Evolutionary conservation across 495 filamentous ascomycete species (phyloP), one percentile per base, ranked within the genome.

Genomic region (Podospora comata): DNA sequence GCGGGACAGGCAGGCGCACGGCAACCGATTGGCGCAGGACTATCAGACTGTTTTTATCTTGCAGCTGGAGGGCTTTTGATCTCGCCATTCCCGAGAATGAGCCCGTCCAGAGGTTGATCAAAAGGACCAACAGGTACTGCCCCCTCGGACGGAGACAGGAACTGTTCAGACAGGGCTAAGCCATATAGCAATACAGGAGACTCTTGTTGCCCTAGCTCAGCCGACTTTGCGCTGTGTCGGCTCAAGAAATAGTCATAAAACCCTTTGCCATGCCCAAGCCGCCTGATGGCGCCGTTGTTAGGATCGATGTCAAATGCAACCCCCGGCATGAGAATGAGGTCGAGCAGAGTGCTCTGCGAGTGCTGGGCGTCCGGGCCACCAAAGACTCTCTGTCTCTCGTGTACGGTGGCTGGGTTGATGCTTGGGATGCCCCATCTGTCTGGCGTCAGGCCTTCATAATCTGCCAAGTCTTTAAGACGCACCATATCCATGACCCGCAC

Each of bases 351-450:
- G 60, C 71, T 73, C 15, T 88, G 86, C n/a, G 81, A 79, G 53
- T 79, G 77, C 65, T 79, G 76, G 62, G 76, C 78, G 44, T 79
- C 75, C 66, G 80, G 73, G 62, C 85, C 86, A 55, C 88, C 87
- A 62, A 97, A 85, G 68, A 90, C 88, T 66, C 92, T 90, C 69
- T 87, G 84, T 76, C 92, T 83, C 64, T 81, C 76, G 7, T 80
- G 77, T 5, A 94, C 79, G 5, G 89, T 89, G 16, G 85, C 80
- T 69, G 84, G 73, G 65, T 85, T 81, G 65, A 95, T 84, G 28
- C 90, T 91, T 3, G 95, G 95, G 68, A 99, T 99, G 7, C 93
- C 95, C 95, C 95, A 99, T 69, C 81, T 85, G 75, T 99, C 96
- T 27, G 83, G 85, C 65, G 88, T 78, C 34, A 97, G 80, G 9